These are phyloP conservation scores for Fraxinus baroniana DNA, from an alignment of 305 asterid genomes.

Conservation along the genomic window DNA sequence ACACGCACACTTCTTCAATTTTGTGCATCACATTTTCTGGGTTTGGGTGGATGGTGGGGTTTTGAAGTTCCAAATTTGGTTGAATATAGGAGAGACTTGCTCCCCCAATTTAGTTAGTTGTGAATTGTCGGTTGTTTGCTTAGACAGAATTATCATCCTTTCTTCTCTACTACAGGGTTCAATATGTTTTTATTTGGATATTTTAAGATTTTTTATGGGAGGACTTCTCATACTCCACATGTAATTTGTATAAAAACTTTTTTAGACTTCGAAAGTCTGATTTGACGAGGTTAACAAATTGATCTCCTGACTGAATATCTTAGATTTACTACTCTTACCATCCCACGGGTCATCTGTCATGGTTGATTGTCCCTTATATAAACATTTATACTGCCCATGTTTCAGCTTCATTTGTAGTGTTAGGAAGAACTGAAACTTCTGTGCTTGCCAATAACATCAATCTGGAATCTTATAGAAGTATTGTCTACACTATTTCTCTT, in stretches of 20 bases:
- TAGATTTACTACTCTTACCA: not conserved
- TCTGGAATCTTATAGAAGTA: not conserved
- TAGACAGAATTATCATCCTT: not conserved
- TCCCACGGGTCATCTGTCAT: not conserved
- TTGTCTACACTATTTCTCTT: slow-evolving; percentile 9
- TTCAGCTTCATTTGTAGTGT: slow-evolving; percentile 1
- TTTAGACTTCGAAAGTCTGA: not conserved
- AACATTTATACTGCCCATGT: not conserved
- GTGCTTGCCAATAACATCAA: not conserved
- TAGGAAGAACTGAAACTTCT: not conserved
- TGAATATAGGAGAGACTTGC: not conserved
- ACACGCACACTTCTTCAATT: not conserved
- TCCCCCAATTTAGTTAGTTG: not conserved
- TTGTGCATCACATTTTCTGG: not conserved
- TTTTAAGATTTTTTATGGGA: not conserved
- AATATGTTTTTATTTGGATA: not conserved
- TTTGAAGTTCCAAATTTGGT: not conserved
- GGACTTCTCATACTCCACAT: not conserved
- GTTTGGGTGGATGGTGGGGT: not conserved
- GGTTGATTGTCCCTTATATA: not conserved
- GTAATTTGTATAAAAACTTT: not conserved
- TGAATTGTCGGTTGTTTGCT: not conserved
- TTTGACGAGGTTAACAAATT: not conserved
- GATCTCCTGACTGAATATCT: not conserved
- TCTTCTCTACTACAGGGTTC: not conserved